Conservation (phyloP, 768 basidiomycete genomes). For the Sporobolomyces phaffii region DNA sequence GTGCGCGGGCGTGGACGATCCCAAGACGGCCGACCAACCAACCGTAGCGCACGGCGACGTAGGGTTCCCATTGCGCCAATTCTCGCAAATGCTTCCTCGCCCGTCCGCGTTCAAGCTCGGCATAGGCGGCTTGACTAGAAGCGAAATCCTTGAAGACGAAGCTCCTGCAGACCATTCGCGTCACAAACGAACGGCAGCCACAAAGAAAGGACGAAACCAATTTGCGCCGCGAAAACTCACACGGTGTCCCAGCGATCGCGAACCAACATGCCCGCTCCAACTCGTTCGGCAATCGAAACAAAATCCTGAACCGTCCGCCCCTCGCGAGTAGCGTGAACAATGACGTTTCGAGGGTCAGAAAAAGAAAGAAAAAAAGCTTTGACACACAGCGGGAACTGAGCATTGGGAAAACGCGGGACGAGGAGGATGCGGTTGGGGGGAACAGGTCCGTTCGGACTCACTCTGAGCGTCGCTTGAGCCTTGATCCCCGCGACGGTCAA, state of each 20-base stretch:
- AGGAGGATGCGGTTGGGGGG: too few relatives aligned
- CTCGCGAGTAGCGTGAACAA: not conserved
- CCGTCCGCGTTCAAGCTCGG: not conserved
- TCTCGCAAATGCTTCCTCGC: not conserved
- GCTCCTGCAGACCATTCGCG: too few relatives aligned
- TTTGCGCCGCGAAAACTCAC: not conserved
- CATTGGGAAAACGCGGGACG: not conserved
- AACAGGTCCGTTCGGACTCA: too few relatives aligned
- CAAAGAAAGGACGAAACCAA: not conserved
- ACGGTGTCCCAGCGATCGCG: not conserved
- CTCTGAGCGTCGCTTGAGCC: not conserved
- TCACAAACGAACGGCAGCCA: too few relatives aligned
- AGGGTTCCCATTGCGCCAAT: not conserved
- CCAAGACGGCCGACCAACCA: too few relatives aligned
- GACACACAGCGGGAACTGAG: not conserved
- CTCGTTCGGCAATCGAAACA: not conserved
- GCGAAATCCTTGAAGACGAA: not conserved
- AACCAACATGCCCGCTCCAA: not conserved
- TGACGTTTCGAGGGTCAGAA: not conserved
- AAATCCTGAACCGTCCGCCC: too few relatives aligned
- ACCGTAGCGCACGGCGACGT: conserved; percentile 8
- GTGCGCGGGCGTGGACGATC: too few relatives aligned
- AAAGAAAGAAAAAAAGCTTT: not conserved
- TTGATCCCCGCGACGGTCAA: not conserved
- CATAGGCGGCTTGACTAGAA: not conserved